These are phyloP conservation scores for Buxus sempervirens DNA, from an alignment of 164 flowering plant species.

Conservation along the genomic window DNA sequence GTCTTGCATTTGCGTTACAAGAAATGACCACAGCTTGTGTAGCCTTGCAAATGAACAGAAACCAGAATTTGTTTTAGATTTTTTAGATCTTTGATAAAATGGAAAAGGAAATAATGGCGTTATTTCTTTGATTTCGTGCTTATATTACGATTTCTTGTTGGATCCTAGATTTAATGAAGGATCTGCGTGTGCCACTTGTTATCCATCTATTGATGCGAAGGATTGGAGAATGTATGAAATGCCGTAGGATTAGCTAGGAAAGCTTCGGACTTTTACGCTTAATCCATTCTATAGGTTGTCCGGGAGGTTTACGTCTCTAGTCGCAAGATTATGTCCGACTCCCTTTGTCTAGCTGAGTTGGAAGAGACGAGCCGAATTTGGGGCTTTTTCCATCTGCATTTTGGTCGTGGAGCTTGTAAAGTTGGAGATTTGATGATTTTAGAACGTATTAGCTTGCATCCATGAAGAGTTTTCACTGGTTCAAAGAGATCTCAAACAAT, in stretches of 20 bases:
- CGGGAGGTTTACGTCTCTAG: neutral
- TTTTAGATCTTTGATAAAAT: neutral
- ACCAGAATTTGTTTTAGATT: neutral
- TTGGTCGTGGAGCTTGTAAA: neutral
- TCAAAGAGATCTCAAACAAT: conserved; percentile 46
- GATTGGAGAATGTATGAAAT: neutral
- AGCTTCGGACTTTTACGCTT: neutral
- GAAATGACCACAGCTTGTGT: neutral
- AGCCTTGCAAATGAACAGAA: neutral
- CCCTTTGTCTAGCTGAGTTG: neutral
- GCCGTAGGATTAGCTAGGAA: neutral
- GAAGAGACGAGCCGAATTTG: neutral
- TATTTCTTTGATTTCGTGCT: neutral
- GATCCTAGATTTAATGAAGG: neutral
- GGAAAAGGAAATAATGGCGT: neutral
- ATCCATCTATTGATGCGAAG: neutral
- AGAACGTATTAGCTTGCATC: neutral
- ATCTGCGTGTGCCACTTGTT: neutral
- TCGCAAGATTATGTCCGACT: neutral
- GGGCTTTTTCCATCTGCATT: conserved; percentile 4
- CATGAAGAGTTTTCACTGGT: conserved; percentile 61
- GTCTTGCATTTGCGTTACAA: neutral
- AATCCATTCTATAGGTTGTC: neutral
- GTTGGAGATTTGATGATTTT: conserved; percentile 19
- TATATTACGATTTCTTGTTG: neutral